Evolutionary conservation across 108 stramenopile genomes (phyloP).

Genomic region (Asterionellopsis glacialis): DNA sequence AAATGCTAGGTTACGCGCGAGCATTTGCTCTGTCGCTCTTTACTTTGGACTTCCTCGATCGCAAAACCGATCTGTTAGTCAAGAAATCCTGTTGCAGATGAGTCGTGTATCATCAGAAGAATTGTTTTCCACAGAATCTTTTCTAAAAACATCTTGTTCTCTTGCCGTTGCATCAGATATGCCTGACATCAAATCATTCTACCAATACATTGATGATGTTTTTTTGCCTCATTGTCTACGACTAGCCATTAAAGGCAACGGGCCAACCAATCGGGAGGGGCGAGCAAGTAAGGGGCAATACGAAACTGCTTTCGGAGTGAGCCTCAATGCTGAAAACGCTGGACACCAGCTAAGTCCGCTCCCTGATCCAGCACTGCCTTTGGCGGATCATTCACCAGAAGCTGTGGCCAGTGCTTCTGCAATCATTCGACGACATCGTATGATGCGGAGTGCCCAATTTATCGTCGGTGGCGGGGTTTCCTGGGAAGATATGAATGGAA

Average conservation of each 20-base stretch:
- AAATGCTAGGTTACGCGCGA: slow-evolving; percentile 35
- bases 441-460: slow-evolving; percentile 53
- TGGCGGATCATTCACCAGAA: slow-evolving; percentile 64
- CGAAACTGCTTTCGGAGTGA: slow-evolving; percentile 35
- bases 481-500: slow-evolving; percentile 10
- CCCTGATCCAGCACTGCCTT: slow-evolving; percentile 67
- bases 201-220: slow-evolving; percentile 42
- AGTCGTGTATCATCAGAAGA: too few relatives aligned
- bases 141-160: too few relatives aligned
- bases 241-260: slow-evolving; percentile 57
- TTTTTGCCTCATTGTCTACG: slow-evolving; percentile 78
- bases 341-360: slow-evolving; percentile 39
- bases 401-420: slow-evolving; percentile 58
- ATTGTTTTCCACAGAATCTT: too few relatives aligned
- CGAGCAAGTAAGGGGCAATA: slow-evolving; percentile 50
- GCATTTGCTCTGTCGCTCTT: slow-evolving; percentile 44
- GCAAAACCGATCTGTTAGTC: too few relatives aligned
- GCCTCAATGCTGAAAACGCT: slow-evolving; percentile 38
- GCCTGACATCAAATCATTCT: neutral
- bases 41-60: slow-evolving; percentile 32
- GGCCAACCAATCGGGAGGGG: slow-evolving; percentile 19
- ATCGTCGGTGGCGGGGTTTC: slow-evolving; percentile 38
- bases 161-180: too few relatives aligned
- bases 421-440: slow-evolving; percentile 54
- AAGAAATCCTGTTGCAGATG: too few relatives aligned